phyloP scores from a whole-genome alignment of 257 asterid genomes.

The Coffea eugenioides region DNA sequence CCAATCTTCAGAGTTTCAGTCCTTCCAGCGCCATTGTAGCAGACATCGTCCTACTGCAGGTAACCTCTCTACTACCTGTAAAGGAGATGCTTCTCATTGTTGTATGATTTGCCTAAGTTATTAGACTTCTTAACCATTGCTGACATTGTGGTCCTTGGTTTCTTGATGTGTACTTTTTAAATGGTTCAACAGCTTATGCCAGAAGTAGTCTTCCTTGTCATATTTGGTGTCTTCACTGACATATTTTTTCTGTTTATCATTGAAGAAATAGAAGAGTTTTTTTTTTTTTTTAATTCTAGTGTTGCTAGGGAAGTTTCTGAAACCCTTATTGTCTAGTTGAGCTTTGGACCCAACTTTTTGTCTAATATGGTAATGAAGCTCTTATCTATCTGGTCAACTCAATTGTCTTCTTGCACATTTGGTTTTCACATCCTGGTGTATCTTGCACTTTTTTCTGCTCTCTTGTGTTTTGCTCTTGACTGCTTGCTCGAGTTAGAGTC shows the following conservation, averaged over 20 bases:
- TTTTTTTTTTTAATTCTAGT: background rate
- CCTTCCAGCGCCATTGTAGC: constrained; percentile 9
- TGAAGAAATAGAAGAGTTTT: background rate
- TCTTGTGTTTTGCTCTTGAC: no score
- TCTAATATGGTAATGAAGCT: background rate
- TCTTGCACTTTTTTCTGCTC: background rate
- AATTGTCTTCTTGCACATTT: background rate
- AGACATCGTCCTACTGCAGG: constrained; percentile 11
- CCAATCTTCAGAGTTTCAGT: constrained; percentile 10
- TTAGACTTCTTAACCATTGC: background rate
- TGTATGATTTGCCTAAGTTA: background rate
- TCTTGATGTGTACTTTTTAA: background rate
- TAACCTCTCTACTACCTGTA: background rate
- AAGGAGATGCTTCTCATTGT: background rate
- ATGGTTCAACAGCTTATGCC: background rate
- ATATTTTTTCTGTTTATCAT: background rate
- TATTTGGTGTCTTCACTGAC: background rate
- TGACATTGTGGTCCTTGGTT: background rate
- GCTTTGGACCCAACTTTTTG: background rate
- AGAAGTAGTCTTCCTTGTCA: background rate
- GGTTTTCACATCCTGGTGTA: background rate
- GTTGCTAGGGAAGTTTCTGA: background rate
- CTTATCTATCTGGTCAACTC: background rate
- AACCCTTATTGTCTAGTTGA: background rate
- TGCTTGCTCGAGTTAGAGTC: no score